Base-by-base conservation (phyloP, 768 basidiomycete species). In the Boletus rex-veris region DNA sequence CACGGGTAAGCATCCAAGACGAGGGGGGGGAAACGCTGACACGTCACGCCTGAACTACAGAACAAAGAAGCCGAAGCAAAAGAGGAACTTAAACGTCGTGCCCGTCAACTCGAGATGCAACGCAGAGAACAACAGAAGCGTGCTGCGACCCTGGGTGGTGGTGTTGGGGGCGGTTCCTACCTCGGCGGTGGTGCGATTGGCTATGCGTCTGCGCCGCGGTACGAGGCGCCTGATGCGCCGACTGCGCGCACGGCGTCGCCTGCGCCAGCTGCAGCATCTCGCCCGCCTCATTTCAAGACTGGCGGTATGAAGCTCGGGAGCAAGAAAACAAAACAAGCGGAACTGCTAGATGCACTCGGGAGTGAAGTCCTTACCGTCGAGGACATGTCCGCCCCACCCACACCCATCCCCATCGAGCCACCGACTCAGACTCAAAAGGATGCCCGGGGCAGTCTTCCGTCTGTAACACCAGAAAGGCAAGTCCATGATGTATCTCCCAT, bases 1-100 rank as follows among this genome's bases (percentile, higher is more conserved):
- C 94, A 11, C 81, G 90, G 71, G 93, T 94, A 67, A 56, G 86
- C 73, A 37, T 30, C 12, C 14, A 30, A 11, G 6, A 24, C 3
- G 14, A 5, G 9, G 21, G 15, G 1, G 12, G 35, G 9, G 2
- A 31, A 36, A 7, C 11, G 7, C 43, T 64, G 33, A 63, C 21
- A 10, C 7, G 5, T 15, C 37, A 4, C 16, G 1, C 12, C 18
- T 28, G 26, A 35, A 15, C 4, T 16, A 21, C 55, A 95, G 88
- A 98, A 99, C 77, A 98, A 98, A 73, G 97, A 99, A 73, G 93
- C 93, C 7, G 97, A 99, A 65, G 97, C 96, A 3, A 99, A 99
- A 69, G 97, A 99, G 69, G 96, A 98, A 66, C 87, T 99, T 67
- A 98, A 98, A 71, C 85, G 97, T 38, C 88, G 96, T 30, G 95